Evolutionary conservation across 2,329 filamentous ascomycete species (phyloP).

Genomic region (Apiospora sp.): DNA sequence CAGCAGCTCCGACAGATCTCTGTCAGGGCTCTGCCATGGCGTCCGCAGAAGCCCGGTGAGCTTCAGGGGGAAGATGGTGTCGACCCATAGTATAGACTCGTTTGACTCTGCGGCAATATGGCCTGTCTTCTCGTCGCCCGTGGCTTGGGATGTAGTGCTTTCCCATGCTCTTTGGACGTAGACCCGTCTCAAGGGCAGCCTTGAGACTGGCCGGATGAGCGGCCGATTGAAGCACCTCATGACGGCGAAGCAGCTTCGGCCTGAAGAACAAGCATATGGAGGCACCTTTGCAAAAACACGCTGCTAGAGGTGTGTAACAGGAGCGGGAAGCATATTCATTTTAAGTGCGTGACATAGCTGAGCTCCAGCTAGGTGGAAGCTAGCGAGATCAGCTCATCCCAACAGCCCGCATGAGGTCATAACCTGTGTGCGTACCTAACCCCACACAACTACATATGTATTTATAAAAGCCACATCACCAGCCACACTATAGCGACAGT

Average conservation of each 20-base stretch:
- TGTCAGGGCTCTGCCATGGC: constrained; percentile 55
- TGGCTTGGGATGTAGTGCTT: constrained; percentile 43
- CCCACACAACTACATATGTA: too few relatives aligned
- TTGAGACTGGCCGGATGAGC: neutral
- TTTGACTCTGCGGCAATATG: constrained; percentile 81
- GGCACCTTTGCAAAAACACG: neutral
- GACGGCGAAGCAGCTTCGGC: neutral
- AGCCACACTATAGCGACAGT: neutral
- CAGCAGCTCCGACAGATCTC: constrained; percentile 59
- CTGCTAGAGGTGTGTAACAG: neutral
- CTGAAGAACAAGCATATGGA: neutral
- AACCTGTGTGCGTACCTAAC: constrained; percentile 6
- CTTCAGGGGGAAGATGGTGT: constrained; percentile 84
- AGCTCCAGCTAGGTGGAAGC: neutral
- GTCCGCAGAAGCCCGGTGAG: constrained; percentile 60
- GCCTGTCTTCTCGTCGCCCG: constrained; percentile 73
- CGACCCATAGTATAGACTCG: constrained; percentile 88
- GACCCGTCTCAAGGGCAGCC: constrained; percentile 10
- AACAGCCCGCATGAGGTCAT: constrained; percentile 3
- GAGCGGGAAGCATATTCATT: neutral
- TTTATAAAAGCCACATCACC: too few relatives aligned
- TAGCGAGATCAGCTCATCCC: constrained; percentile 9
- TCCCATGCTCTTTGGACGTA: constrained; percentile 44
- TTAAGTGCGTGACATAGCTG: neutral
- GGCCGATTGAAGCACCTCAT: neutral